Conservation (phyloP, 169 alveolate genomes). For the Cystoisospora suis region DNA sequence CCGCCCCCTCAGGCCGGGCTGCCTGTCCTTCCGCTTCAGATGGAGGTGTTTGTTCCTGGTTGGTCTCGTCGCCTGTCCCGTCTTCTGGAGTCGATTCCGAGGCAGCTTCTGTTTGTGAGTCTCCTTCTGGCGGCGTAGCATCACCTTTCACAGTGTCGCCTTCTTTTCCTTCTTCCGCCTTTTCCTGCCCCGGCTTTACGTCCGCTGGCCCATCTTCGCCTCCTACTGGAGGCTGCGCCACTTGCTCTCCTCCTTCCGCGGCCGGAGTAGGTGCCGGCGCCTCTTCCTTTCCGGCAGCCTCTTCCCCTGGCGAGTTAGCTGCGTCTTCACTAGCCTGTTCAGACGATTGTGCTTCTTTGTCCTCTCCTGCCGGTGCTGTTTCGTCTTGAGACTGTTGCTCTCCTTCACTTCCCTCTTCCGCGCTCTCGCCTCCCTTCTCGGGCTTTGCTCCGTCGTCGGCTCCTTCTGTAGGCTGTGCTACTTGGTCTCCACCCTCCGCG, state of each 20-base stretch:
- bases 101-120: not conserved
- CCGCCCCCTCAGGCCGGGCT: not conserved
- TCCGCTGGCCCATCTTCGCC: not conserved
- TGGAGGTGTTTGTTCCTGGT: not conserved
- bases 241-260: not conserved
- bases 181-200: not conserved
- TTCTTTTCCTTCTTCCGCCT: slow-evolving; percentile 29
- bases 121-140: not conserved
- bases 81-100: not conserved
- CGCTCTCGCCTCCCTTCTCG: not conserved
- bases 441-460: not conserved
- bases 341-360: not conserved
- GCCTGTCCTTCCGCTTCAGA: not conserved
- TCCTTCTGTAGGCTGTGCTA: not conserved
- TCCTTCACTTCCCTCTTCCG: not conserved
- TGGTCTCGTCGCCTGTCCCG: not conserved
- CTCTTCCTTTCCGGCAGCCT: no score
- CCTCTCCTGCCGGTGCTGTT: not conserved
- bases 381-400: not conserved
- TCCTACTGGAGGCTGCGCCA: not conserved
- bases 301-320: slow-evolving; percentile 18
- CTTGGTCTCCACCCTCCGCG: not conserved
- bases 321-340: slow-evolving; percentile 1
- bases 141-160: no score
- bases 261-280: slow-evolving; percentile 15